Conservation (phyloP, 2,329 filamentous ascomycete genomes). For the Magnaporthiopsis rhizophila region DNA sequence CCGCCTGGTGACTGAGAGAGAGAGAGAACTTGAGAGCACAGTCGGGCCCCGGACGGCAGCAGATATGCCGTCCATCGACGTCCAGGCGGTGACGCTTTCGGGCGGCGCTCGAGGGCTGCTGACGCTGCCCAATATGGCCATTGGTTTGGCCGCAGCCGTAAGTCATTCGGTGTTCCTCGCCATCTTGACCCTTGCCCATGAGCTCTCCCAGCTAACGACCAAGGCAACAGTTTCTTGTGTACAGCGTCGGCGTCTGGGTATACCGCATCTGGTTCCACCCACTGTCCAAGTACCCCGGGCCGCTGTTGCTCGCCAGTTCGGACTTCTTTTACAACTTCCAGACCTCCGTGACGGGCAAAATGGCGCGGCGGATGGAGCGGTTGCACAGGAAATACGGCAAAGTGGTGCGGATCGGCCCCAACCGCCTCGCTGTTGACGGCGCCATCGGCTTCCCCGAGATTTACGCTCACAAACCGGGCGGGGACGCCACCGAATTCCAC, state of each 20-base stretch:
- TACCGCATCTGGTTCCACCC: slow-evolving; percentile 8
- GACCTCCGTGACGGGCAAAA: not conserved
- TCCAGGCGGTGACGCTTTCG: too few species aligned
- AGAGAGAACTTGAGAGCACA: too few species aligned
- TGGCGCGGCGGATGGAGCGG: slow-evolving; percentile 8
- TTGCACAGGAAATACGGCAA: slow-evolving; percentile 29
- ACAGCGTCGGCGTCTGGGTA: not conserved
- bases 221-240: not conserved
- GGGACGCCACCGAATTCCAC: not conserved
- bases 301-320: not conserved
- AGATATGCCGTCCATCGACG: too few species aligned
- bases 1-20: too few species aligned
- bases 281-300: slow-evolving; percentile 3
- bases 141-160: not conserved
- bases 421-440: slow-evolving; percentile 31
- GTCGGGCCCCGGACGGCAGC: too few species aligned
- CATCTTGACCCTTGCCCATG: not conserved
- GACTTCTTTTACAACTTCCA: not conserved
- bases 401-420: slow-evolving; percentile 33
- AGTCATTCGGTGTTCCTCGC: not conserved
- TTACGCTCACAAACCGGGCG: slow-evolving; percentile 17
- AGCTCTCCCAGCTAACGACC: too few species aligned
- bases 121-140: not conserved
- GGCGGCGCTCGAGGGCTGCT: not conserved
- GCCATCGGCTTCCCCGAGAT: slow-evolving; percentile 27